Evolutionary conservation across 495 filamentous ascomycete species (phyloP).

Genomic region (Tuber aestivum): DNA sequence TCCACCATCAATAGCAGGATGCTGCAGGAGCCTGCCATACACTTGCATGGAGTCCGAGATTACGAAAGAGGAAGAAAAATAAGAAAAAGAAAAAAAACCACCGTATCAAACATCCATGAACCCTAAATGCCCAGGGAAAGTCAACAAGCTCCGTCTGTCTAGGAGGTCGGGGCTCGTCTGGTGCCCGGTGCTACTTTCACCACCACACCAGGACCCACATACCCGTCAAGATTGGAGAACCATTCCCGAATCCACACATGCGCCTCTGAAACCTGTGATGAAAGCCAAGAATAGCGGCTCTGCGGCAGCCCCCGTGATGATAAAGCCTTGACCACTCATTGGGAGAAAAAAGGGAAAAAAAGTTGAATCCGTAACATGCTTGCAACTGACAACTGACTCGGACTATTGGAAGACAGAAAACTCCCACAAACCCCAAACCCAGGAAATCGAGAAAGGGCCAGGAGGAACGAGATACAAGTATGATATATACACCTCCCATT

Average conservation of each 20-base stretch:
- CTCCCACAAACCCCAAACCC: not conserved
- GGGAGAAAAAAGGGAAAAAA: no score
- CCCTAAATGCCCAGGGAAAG: not conserved
- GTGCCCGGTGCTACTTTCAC: no score
- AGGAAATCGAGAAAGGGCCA: not conserved
- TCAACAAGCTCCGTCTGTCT: not conserved
- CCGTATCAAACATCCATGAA: not conserved
- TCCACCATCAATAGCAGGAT: not conserved
- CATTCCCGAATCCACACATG: not conserved
- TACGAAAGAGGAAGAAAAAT: not conserved
- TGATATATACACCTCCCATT: not conserved
- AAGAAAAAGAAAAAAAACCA: not conserved
- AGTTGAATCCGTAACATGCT: not conserved
- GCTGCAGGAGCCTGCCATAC: not conserved
- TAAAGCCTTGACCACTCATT: not conserved
- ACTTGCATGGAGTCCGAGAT: not conserved
- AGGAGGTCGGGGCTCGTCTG: not conserved
- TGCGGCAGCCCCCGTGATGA: not conserved
- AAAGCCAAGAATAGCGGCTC: not conserved
- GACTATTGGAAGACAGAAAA: not conserved
- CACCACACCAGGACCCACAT: not conserved
- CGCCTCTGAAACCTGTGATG: not conserved
- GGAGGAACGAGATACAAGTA: not conserved
- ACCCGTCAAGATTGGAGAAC: not conserved
- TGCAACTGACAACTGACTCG: not conserved